Percentiles rank a stretch among this genome's conserved stretches.
Conservation (phyloP, 179 eudicot species). For the Patellifolia procumbens region DNA sequence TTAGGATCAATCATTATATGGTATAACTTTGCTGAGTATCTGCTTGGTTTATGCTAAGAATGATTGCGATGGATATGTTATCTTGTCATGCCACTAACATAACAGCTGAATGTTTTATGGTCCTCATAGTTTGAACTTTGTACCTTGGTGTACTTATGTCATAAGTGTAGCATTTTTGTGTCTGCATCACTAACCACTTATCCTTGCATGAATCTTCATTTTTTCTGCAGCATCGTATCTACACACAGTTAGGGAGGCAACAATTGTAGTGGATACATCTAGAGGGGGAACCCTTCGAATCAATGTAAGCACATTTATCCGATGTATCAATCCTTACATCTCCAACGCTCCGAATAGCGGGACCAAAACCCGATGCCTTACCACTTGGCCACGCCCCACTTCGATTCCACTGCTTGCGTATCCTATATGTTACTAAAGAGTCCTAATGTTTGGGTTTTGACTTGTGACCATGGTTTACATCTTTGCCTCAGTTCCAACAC, state of each 20-base stretch:
- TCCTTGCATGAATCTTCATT: conserved; percentile 7
- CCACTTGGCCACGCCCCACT: too few species aligned
- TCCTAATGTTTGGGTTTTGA: too few species aligned
- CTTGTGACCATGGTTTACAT: neutral
- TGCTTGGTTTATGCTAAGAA: neutral
- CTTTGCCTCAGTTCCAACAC: conserved; percentile 7
- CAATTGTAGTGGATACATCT: conserved; percentile 89
- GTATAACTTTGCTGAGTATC: neutral
- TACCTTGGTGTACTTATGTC: neutral
- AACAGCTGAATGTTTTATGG: neutral
- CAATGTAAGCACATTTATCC: conserved; percentile 56
- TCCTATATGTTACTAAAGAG: neutral
- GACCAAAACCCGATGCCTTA: too few species aligned
- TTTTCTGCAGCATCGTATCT: conserved; percentile 73
- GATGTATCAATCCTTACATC: too few species aligned
- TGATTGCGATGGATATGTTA: neutral
- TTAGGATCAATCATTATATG: neutral
- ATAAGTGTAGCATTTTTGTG: neutral
- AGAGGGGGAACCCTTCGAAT: conserved; percentile 82
- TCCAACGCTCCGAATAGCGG: too few species aligned
- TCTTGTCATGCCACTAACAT: neutral
- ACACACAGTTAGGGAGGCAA: conserved; percentile 66
- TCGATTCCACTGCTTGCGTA: conserved; percentile 8
- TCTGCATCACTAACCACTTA: neutral
- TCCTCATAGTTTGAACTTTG: conserved; percentile 7